A percentile compares a stretch with the other conserved stretches of the same genome.
Conservation (phyloP, 2,329 filamentous ascomycete genomes). For the Pseudocercospora vitis region DNA sequence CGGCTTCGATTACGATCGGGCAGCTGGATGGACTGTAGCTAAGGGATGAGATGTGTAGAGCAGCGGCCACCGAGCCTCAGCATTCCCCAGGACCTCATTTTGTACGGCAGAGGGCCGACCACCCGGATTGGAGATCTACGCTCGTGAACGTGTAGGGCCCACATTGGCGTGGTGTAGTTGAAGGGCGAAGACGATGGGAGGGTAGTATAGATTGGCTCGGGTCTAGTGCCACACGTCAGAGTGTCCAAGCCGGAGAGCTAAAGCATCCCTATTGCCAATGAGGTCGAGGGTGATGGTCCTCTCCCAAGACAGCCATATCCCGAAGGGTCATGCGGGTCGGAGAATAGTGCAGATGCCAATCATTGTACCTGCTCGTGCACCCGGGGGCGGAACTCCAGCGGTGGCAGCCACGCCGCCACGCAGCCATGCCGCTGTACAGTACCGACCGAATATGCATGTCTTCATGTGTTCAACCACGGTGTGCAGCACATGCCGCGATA, state of each 20-base stretch:
- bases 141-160: slow-evolving; percentile 1
- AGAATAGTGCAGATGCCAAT: slow-evolving; percentile 12
- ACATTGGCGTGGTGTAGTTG: slow-evolving; percentile 8
- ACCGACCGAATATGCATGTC: too few relatives aligned
- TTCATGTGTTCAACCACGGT: not conserved
- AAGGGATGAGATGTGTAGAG: not conserved
- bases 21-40: not conserved
- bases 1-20: not conserved
- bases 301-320: not conserved
- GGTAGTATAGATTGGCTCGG: not conserved
- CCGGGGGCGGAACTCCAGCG: not conserved
- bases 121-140: not conserved
- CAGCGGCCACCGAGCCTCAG: slow-evolving; percentile 1
- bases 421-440: not conserved
- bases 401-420: not conserved
- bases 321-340: slow-evolving; percentile 10
- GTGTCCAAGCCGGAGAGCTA: slow-evolving; percentile 2
- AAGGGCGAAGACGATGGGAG: slow-evolving; percentile 1
- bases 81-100: slow-evolving; percentile 14
- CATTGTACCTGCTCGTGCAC: slow-evolving; percentile 4
- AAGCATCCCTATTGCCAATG: not conserved
- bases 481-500: not conserved
- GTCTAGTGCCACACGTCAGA: slow-evolving; percentile 1
- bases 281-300: not conserved
- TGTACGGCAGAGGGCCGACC: slow-evolving; percentile 3